Evolutionary conservation across 345 rosid species (phyloP), one percentile per base, ranked within the genome.

Genomic region (Salix viminalis): DNA sequence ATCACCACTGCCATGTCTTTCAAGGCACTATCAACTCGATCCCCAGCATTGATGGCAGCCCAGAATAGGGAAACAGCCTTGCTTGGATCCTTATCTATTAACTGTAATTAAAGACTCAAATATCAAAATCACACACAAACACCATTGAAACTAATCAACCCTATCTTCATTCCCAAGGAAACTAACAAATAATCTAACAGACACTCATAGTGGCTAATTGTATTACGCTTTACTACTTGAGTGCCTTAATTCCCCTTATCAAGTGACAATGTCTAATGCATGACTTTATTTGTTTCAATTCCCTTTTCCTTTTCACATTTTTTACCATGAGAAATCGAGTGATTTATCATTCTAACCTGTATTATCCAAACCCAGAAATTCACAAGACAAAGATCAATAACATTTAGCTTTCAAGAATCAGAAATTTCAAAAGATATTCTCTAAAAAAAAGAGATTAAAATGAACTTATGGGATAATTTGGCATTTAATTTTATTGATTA

Each of bases 1-100:
- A 92, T 88, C 58, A 89, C 94, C 50, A 87, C 90, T 1, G 93
- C 95, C 97, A 91, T 92, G 83, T 91, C 94, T 74, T 92, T 89
- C 83, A 91, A 74, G 11, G 93, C 90, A 79, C 95, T 89, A 54
- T 91, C 97, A 58, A 92, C 89, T 19, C 92, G 79, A 83, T 91
- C 94, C 69, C 94, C 93, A 26, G 86, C 83, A 83, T 92, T 92
- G 66, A 90, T 92, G 36, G 93, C 97, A 65, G 94, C 91, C 94
- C 97, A 90, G 77, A 90, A 90, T 81, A 92, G 72, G 16, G 94
- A 85, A 84, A 90, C 80, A 2, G 91, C 91, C 79, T 79, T 79
- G 75, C 80, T 65, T 36, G 93, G 97, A 72, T 90, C 93, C 85
- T 89, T 92, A 24, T 80, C 84, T 70, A 89, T 76, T 85, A 92